Base-by-base conservation (phyloP, 2,329 filamentous ascomycete genomes). In the Trichoderma cornu-damae region DNA sequence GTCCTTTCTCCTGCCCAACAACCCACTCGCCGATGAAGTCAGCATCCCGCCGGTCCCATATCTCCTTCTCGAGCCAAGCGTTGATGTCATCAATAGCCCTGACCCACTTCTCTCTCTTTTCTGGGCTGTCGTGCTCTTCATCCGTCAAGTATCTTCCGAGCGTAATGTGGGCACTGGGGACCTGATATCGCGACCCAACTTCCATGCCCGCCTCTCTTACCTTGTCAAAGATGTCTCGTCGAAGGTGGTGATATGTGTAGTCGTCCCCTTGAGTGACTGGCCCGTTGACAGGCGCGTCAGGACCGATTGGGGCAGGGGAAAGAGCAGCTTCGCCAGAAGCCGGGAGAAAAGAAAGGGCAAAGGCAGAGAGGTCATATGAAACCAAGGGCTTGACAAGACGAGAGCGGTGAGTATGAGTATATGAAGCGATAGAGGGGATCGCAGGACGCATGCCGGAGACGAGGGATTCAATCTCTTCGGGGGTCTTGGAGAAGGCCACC, bases 161-260 rank as follows among this genome's bases (percentile, higher is more conserved):
- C 0, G 93, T 96, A 67, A 96, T 81, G 74, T 97, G 93, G 14
- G 90, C 90, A 46, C 88, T 93, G 1, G 92, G 92, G 2, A 96
- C 90, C 22, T 92, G 85, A 69, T 96, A 97, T 58, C 93, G 80
- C 52, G 88, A 89, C 20, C 79, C 86, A 32, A 96, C 79, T 14
- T 80, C 73, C n/a, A 93, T 76, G 1, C 88, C 89, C 0, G 84
- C 79, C 3, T 74, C 75, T 44, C 77, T 75, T 3, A 83, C 81
- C 24, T 83, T 74, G 48, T 80, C 76, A 69, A 86, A 94, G 11
- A 95, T 69, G 67, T 96, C 90, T 3, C 87, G 81, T 2, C 93
- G 85, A 7, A 97, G 82, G 70, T 97, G 93, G 68, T 96, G 93
- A 70, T 96, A 96, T 0, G 88, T 92, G 72, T 90, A 96, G 1